A percentile compares a stretch with the other conserved stretches of the same genome.
phyloP scores from a whole-genome alignment of 2,329 filamentous ascomycete genomes.

The Ustilaginoidea virens region DNA sequence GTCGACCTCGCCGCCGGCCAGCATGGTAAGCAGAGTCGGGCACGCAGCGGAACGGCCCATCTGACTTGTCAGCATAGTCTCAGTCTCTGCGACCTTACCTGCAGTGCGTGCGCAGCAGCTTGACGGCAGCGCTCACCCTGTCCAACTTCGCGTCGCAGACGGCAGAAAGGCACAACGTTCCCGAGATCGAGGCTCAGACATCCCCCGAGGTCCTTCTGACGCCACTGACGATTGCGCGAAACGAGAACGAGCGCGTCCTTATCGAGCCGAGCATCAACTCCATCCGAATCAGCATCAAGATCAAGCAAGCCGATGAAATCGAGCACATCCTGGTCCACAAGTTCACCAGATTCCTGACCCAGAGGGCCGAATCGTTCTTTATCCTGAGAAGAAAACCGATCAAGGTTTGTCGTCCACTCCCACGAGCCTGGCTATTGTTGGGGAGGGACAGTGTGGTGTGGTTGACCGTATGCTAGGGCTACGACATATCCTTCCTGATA shows the following conservation, averaged over 20 bases:
- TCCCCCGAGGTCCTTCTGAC: conserved; percentile 91
- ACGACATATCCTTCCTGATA: conserved; percentile 97
- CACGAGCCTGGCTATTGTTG: not conserved
- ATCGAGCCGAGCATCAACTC: conserved; percentile 97
- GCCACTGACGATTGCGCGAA: conserved; percentile 77
- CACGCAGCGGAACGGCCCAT: too few relatives aligned
- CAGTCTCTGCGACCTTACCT: conserved; percentile 96
- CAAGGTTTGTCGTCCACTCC: conserved; percentile 44
- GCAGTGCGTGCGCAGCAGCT: conserved; percentile 84
- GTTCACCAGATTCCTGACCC: conserved; percentile 91
- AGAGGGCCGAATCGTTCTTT: conserved; percentile 93
- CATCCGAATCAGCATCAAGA: conserved; percentile 92
- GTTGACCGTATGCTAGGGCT: too few relatives aligned
- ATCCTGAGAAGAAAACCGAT: conserved; percentile 90
- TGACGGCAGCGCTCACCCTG: conserved; percentile 75
- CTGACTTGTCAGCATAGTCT: conserved; percentile 38
- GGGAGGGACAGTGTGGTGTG: too few relatives aligned
- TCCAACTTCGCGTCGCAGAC: conserved; percentile 97
- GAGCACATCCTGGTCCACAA: conserved; percentile 97
- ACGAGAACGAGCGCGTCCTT: conserved; percentile 91
- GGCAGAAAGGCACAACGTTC: conserved; percentile 93
- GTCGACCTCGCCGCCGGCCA: too few relatives aligned
- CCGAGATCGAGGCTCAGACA: conserved; percentile 84
- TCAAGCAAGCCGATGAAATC: conserved; percentile 99
- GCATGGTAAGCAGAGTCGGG: not conserved